Evolutionary conservation across 2,329 filamentous ascomycete genomes (phyloP), one percentile per base, ranked within the genome.

Genomic region (Hypoxylon sp.): DNA sequence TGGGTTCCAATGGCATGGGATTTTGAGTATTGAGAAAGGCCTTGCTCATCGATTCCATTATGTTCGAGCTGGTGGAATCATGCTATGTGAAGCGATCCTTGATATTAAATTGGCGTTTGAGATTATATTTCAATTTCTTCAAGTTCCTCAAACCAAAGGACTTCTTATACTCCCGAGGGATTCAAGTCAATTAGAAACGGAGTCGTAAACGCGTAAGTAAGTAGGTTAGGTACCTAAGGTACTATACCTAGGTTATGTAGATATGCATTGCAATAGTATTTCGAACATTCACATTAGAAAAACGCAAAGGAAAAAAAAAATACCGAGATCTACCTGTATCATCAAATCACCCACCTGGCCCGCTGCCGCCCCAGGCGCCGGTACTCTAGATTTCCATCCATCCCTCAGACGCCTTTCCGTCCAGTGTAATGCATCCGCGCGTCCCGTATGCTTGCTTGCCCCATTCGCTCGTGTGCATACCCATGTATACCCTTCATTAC

Each of bases 321-420:
- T 22, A 24, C 35, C 60, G 17, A 62, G 42, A 59, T 70, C 61
- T 70, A 70, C 63, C 67, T 70, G 64, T 70, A 70, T 70, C 64
- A 42, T 67, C 55, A 67, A 62, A 62, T 51, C 47, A 69, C 53
- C 62, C 66, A 66, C 62, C 53, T 66, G 46, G 37, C 57, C 44
- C n/a, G 51, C 48, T 37, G 39, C 59, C 47, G 39, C 53, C 26
- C 57, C 47, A 57, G 31, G 61, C 42, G 61, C 58, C 61, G 47
- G 47, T 51, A 55, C 53, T 60, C 57, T 65, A 62, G 13, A 62
- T 61, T 58, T 51, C 53, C 46, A 9, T 24, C 19, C 57, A 29
- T 47, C 5, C 50, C 33, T 39, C 42, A 53, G 33, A 63, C 35
- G 54, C 54, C 60, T 59, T 59, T 13, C 48, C 42, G 31, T 54